These are phyloP conservation scores for Coemansia sp. DNA, from an alignment of 192 early-diverging fungal species.

Conservation along the genomic window DNA sequence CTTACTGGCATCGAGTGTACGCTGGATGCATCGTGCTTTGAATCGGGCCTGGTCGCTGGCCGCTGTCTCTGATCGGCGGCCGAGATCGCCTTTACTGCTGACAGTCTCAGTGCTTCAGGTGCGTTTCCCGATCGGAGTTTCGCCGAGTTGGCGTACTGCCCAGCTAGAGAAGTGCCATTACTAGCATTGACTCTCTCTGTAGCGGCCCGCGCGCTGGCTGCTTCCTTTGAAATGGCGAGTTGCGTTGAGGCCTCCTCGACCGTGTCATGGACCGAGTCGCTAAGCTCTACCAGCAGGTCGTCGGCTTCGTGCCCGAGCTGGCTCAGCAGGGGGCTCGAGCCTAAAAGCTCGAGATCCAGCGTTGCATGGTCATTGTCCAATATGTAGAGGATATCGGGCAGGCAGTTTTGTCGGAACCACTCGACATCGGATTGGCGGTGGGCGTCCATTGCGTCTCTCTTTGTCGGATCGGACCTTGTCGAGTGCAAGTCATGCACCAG, in stretches of 20 bases:
- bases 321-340: constrained; percentile 32
- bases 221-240: constrained; percentile 6
- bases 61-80: not conserved
- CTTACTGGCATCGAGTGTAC: not conserved
- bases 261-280: constrained; percentile 19
- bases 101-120: not conserved
- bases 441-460: not conserved
- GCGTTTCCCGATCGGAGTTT: not conserved
- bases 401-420: constrained; percentile 46
- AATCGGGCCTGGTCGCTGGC: not conserved
- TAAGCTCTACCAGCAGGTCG: constrained; percentile 29
- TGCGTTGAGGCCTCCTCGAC: constrained; percentile 14
- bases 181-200: not conserved
- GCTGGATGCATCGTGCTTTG: not conserved
- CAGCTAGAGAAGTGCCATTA: not conserved
- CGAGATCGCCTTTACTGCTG: not conserved
- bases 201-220: not conserved
- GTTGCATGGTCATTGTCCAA: constrained; percentile 18
- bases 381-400: constrained; percentile 38
- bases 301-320: constrained; percentile 27
- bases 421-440: constrained; percentile 27
- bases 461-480: not conserved
- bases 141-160: too few relatives aligned
- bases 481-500: constrained; percentile 28
- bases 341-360: constrained; percentile 37